Evolutionary conservation across 768 basidiomycete genomes (phyloP).

Genomic region (Termitomyces titanicus): DNA sequence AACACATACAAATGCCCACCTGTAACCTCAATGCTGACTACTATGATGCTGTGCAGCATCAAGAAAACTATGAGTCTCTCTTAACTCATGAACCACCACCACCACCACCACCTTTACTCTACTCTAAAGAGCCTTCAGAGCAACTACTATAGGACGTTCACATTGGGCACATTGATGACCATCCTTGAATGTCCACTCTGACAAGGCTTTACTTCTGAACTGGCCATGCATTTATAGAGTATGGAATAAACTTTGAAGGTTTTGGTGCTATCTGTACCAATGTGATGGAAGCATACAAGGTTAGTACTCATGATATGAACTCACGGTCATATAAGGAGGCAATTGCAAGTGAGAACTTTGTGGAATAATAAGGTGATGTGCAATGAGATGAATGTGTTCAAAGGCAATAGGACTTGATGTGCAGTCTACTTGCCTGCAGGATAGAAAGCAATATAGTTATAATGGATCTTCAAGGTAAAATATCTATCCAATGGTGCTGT

Average conservation of each 20-base stretch:
- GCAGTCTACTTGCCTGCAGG: no score
- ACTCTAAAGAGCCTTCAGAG: neutral
- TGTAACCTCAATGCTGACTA: neutral
- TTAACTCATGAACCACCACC: neutral
- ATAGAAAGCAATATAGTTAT: no score
- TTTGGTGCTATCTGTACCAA: neutral
- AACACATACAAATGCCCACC: neutral
- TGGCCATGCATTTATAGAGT: neutral
- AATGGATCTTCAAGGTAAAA: no score
- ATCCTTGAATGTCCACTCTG: neutral
- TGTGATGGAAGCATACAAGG: neutral
- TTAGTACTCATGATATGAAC: neutral
- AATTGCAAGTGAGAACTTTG: neutral
- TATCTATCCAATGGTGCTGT: neutral
- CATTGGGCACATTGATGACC: neutral
- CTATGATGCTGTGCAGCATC: neutral
- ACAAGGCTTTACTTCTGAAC: neutral
- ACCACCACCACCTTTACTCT: neutral
- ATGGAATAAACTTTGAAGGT: neutral
- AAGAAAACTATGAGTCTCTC: neutral
- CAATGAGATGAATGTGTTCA: no score
- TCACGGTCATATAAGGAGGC: neutral
- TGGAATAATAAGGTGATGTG: no score
- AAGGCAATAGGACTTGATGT: no score
- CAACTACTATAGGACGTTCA: neutral